These are phyloP conservation scores for Boletus pseudo-olivaceus DNA, from an alignment of 768 basidiomycete species.

Conservation along the genomic window DNA sequence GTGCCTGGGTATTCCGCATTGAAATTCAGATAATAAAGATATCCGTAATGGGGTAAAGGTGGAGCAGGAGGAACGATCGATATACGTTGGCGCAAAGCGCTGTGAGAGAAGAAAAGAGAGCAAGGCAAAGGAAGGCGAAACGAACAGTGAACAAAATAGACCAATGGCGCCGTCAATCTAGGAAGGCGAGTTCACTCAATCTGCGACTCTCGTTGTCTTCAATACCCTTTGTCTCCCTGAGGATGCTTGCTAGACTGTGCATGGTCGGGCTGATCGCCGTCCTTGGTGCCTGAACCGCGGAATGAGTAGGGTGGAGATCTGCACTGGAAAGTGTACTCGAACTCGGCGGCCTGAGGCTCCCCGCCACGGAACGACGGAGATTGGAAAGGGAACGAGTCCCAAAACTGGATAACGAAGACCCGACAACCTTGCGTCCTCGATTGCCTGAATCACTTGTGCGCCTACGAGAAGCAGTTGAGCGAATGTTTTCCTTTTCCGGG, in stretches of 20 bases:
- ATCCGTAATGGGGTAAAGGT: neutral
- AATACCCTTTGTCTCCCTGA: constrained; percentile 49
- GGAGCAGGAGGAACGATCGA: neutral
- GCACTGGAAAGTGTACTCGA: constrained; percentile 18
- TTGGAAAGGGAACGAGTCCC: constrained; percentile 40
- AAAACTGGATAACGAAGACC: constrained; percentile 23
- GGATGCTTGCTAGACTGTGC: constrained; percentile 56
- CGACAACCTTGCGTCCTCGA: constrained; percentile 5
- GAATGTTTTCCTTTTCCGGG: constrained; percentile 14
- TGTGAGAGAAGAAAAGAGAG: neutral
- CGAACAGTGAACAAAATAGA: neutral
- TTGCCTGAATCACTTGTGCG: constrained; percentile 19
- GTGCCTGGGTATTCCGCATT: constrained; percentile 1
- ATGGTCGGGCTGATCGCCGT: constrained; percentile 54
- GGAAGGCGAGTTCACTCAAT: constrained; percentile 70
- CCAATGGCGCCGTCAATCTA: constrained; percentile 31
- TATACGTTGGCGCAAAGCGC: constrained; percentile 2
- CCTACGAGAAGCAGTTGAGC: constrained; percentile 7
- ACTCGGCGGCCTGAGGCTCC: constrained; percentile 25
- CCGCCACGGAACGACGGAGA: constrained; percentile 44
- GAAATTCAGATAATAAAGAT: constrained; percentile 7
- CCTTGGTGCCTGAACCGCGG: constrained; percentile 24
- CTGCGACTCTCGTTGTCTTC: constrained; percentile 66
- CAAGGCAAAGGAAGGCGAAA: neutral
- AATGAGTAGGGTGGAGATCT: constrained; percentile 32